phyloP scores from a whole-genome alignment of 2,329 filamentous ascomycete species.

The Chalaropsis ovoidea region DNA sequence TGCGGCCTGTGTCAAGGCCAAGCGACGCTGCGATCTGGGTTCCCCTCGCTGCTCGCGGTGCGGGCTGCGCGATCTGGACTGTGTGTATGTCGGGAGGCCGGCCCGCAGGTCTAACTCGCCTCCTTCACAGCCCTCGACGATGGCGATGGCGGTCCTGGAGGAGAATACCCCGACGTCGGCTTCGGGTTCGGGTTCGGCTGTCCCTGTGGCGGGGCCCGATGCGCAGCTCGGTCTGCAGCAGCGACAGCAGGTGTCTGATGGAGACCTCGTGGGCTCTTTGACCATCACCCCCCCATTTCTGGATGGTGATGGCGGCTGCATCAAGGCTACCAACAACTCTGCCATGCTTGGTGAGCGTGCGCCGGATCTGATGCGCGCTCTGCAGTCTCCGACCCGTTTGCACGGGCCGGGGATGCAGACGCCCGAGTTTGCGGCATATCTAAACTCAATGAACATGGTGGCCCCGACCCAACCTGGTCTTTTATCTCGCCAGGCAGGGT shows the following conservation, averaged over 20 bases:
- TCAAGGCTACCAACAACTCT: background rate
- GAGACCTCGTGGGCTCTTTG: too few relatives aligned
- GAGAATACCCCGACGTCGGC: too few relatives aligned
- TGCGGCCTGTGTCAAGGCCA: conserved; percentile 45
- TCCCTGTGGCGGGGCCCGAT: background rate
- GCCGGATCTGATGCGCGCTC: background rate
- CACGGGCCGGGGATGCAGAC: background rate
- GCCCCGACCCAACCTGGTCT: background rate
- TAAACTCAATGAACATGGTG: background rate
- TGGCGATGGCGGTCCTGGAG: too few relatives aligned
- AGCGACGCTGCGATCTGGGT: conserved; percentile 46
- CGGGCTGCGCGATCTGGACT: conserved; percentile 38
- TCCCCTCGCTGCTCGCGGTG: conserved; percentile 46
- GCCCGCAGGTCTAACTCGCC: background rate
- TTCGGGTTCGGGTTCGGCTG: background rate
- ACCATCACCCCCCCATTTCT: background rate
- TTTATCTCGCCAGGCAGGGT: background rate
- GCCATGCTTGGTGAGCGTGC: background rate
- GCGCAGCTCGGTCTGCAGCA: background rate
- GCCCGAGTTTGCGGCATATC: background rate
- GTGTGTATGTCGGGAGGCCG: conserved; percentile 35
- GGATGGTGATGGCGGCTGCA: background rate
- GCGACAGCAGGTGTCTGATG: background rate
- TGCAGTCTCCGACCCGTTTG: background rate
- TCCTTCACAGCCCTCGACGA: background rate